Evolutionary conservation across 208 protist genomes (phyloP).

Genomic region (Crithidia expoeki): DNA sequence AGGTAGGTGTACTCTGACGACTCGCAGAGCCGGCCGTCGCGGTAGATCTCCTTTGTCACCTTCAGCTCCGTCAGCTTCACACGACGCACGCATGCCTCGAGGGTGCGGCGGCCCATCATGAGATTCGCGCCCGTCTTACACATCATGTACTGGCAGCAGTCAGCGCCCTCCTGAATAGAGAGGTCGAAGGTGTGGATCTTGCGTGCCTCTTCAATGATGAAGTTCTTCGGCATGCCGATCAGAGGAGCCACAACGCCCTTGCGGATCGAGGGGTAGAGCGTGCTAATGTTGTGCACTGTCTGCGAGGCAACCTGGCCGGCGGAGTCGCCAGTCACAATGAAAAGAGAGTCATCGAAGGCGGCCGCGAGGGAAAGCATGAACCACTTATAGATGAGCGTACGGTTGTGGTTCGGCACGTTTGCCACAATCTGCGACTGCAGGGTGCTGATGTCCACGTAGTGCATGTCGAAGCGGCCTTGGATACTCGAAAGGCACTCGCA

Average conservation of each 20-base stretch:
- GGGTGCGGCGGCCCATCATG: slow-evolving; percentile 60
- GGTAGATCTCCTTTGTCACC: slow-evolving; percentile 64
- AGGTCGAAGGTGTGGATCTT: slow-evolving; percentile 73
- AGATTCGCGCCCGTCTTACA: slow-evolving; percentile 84
- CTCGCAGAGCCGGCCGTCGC: slow-evolving; percentile 48
- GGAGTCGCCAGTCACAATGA: slow-evolving; percentile 81
- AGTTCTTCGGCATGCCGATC: slow-evolving; percentile 67
- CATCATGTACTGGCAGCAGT: slow-evolving; percentile 92
- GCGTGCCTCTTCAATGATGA: slow-evolving; percentile 73
- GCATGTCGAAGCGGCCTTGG: slow-evolving; percentile 77
- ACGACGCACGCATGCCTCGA: slow-evolving; percentile 58
- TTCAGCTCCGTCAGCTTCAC: slow-evolving; percentile 60
- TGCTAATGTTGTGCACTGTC: slow-evolving; percentile 84
- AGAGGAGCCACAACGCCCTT: slow-evolving; percentile 75
- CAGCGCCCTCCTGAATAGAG: slow-evolving; percentile 78
- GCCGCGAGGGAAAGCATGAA: slow-evolving; percentile 80
- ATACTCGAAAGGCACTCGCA: slow-evolving; percentile 63
- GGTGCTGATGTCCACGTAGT: slow-evolving; percentile 85
- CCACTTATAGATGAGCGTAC: slow-evolving; percentile 89
- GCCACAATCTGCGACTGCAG: slow-evolving; percentile 85
- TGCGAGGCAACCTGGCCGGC: slow-evolving; percentile 85
- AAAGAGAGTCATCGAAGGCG: slow-evolving; percentile 56
- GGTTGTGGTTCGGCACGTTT: slow-evolving; percentile 75
- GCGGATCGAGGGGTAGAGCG: slow-evolving; percentile 67
- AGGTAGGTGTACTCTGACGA: slow-evolving; percentile 46